Base-by-base conservation (phyloP, 208 protist species). In the Naegleria gruberi region DNA sequence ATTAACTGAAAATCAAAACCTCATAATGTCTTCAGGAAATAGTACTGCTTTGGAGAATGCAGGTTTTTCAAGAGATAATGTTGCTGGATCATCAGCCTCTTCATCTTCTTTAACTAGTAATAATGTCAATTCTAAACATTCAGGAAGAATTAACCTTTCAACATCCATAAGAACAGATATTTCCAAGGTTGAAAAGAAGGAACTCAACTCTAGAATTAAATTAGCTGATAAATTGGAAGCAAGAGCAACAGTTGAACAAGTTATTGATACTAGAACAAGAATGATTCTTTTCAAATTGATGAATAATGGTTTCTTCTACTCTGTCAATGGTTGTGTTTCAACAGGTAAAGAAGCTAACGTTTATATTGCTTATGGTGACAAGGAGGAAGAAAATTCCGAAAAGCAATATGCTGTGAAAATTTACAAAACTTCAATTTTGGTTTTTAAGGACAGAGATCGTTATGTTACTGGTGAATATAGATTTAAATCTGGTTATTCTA, bases 291-390 rank as follows among this genome's bases (percentile, higher is more conserved):
- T 98, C 92, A 99, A 99, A 91, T 93, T 99, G 77, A 94, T 99
- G 30, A 98, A 98, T 92, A 95, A 92, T 40, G 97, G 97, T 30
- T 91, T 97, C 3, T 90, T 99, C 19, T 81, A 92, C 7, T 95
- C 97, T 45, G 97, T 99, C 89, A 97, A 99, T 92, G 98, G 98
- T 65, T 99, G 98, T 93, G 96, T 99, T 7, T 98, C 95, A 5
- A 99, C 99, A 0, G 99, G 99, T 47, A 99, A 99, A 92, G 95
- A 99, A 94, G 98, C 98, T 0, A 99, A 99, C 92, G 98, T 99
- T 43, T 99, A 99, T 94, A 96, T 99, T 94, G 98, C 97, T 73
- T 30, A 8, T 8, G 65, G 65, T 37, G 65, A 77, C 26, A 26
- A 77, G 12, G 30, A 77, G 10, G 65, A 77, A 77, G 51, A 65